Conservation (phyloP, 805 yeast genomes). For the Alloascoidea hylecoeti region DNA sequence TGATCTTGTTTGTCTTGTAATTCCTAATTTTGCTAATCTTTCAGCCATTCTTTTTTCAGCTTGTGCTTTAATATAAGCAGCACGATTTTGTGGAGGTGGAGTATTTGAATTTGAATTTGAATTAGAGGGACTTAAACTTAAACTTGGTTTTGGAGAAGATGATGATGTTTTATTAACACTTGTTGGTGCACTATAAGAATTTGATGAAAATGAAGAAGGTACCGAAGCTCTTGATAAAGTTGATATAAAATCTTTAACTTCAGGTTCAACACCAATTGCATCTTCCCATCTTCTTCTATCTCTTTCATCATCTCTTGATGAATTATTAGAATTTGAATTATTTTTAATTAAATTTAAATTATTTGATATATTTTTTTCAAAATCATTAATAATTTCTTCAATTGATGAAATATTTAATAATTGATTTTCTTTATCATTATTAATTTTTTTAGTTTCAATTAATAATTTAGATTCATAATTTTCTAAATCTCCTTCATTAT, state of each 20-base stretch:
- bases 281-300: constrained; percentile 67
- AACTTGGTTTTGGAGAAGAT: constrained; percentile 6
- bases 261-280: constrained; percentile 64
- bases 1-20: constrained; percentile 26
- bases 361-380: constrained; percentile 50
- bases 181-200: constrained; percentile 2
- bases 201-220: constrained; percentile 7
- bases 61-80: constrained; percentile 73
- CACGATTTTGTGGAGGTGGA: constrained; percentile 48
- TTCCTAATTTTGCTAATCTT: constrained; percentile 68
- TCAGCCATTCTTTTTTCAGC: constrained; percentile 76
- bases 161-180: constrained; percentile 1
- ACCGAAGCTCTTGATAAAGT: constrained; percentile 28
- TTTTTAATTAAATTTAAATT: background rate
- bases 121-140: constrained; percentile 9
- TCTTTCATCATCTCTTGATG: constrained; percentile 16
- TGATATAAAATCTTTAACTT: constrained; percentile 47
- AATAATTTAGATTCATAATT: constrained; percentile 39
- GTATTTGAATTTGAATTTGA: constrained; percentile 15
- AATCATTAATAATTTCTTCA: constrained; percentile 49
- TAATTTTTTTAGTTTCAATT: constrained; percentile 35
- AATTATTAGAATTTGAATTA: constrained; percentile 12
- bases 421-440: constrained; percentile 30
- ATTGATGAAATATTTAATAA: constrained; percentile 17
- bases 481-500: constrained; percentile 26